phyloP scores from a whole-genome alignment of 1,284 basidiomycete genomes.

The Austroboletus novae-zelandiae region DNA sequence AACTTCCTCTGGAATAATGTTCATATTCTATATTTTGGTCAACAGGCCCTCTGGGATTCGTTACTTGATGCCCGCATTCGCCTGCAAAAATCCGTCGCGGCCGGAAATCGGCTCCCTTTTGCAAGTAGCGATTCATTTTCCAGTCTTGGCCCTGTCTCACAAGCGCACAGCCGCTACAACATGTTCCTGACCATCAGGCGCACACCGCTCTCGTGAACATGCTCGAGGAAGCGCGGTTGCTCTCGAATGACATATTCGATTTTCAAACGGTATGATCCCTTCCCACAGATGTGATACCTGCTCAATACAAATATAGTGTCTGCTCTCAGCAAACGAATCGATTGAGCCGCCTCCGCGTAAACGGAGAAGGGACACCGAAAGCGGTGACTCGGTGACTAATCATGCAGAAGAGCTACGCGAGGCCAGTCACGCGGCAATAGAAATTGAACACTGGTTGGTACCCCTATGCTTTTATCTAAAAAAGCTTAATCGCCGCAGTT shows the following conservation, averaged over 20 bases:
- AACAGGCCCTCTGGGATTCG: conserved; percentile 78
- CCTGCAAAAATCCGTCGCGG: conserved; percentile 74
- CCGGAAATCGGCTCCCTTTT: conserved; percentile 60
- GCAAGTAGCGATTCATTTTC: conserved; percentile 35
- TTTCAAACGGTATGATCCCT: conserved; percentile 56
- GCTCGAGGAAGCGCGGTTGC: conserved; percentile 53
- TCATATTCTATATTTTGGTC: conserved; percentile 10
- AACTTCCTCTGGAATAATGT: conserved; percentile 1
- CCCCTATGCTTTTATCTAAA: conserved; percentile 1
- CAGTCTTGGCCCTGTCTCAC: conserved; percentile 20
- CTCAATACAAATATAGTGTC: conserved; percentile 35
- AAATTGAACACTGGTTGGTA: conserved; percentile 58
- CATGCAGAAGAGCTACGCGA: conserved; percentile 39
- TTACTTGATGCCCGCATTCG: conserved; percentile 86
- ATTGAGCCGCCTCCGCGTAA: conserved; percentile 56
- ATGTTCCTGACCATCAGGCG: conserved; percentile 33
- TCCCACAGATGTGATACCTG: conserved; percentile 6
- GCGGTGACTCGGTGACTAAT: conserved; percentile 9
- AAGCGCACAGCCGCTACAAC: conserved; percentile 20
- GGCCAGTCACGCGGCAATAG: conserved; percentile 43
- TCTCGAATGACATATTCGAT: conserved; percentile 66
- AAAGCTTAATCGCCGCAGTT: conserved; percentile 36
- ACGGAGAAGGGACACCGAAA: conserved; percentile 42
- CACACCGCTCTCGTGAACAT: conserved; percentile 44
- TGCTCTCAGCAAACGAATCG: conserved; percentile 48